Evolutionary conservation across 192 early-diverging fungal species (phyloP).

Genomic region (Irineochytrium annulatum): DNA sequence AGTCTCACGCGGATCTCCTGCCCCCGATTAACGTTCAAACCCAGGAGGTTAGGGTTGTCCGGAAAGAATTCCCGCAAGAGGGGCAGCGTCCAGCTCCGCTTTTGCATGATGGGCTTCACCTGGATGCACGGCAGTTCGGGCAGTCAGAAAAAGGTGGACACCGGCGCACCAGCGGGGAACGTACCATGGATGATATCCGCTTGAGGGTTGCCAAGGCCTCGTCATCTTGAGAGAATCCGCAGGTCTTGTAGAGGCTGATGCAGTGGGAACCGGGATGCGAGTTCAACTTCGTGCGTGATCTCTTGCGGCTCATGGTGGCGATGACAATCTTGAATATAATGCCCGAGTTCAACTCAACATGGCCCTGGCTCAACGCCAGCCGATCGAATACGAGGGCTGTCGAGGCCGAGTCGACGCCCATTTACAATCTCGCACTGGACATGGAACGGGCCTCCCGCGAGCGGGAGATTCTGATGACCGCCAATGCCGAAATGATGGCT

Average conservation of each 20-base stretch:
- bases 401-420: too few species aligned
- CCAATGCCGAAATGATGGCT: too few species aligned
- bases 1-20: constrained; percentile 64
- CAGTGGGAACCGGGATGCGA: too few species aligned
- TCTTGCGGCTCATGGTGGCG: too few species aligned
- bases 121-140: constrained; percentile 13
- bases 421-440: too few species aligned
- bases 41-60: constrained; percentile 46
- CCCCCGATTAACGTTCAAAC: constrained; percentile 69
- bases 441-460: too few species aligned
- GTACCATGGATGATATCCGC: constrained; percentile 7
- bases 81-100: constrained; percentile 52
- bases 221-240: constrained; percentile 8
- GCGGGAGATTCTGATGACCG: too few species aligned
- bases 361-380: too few species aligned
- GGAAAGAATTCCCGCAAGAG: constrained; percentile 61
- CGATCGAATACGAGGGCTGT: too few species aligned
- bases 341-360: too few species aligned
- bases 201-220: constrained; percentile 27
- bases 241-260: constrained; percentile 21
- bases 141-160: not conserved
- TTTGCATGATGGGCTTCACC: constrained; percentile 70
- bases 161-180: not conserved
- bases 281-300: too few species aligned
- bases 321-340: too few species aligned